Evolutionary conservation across 139 green algal species (phyloP), one percentile per base, ranked within the genome.

Genomic region (Axilococcus clingmanii): DNA sequence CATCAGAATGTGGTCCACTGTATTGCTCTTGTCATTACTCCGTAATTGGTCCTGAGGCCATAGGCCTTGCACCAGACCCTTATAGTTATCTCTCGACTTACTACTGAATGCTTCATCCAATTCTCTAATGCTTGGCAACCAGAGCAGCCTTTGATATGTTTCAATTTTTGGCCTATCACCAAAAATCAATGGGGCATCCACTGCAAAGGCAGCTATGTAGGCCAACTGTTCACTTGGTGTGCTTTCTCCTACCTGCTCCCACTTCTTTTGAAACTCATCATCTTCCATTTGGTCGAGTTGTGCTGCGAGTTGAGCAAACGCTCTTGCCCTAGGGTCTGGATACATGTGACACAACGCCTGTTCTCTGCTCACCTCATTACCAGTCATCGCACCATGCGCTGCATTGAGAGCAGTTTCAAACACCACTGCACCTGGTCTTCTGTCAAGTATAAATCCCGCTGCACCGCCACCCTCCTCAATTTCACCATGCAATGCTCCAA

Each of bases 121-220:
- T 22, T 65, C 45, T 5, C 30, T 31, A 22, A 66, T 30, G 4
- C 29, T 54, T 24, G 64, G 59, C 16, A 42, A n/a, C 35, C 37
- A 53, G 3, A 65, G 23, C 41, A 72, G 42, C 20, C 66, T 53
- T 19, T 49, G 37, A 68, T 83, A 89, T 0, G 81, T 88, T 19
- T 83, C 70, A 28, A 76, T 46, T 63, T 90, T 91, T 29, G 82
- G 78, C 23, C 82, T 59, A 59, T 91, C 82, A 2, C 68, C 82
- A 55, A 84, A 80, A 37, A 90, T 52, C 9, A 91, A 53, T n/a
- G 57, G 41, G 0, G 82, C 57, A 5, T 59, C 74, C 4, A 47
- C 69, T 1, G 72, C 47, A 23, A 91, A 65, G 0, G 81, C 81
- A 8, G 78, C 76, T 22, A 90, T 68, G 61, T 90, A 88, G 1